Evolutionary conservation across 306 rosid species (phyloP), one percentile per base, ranked within the genome.

Genomic region (Inga laurina): DNA sequence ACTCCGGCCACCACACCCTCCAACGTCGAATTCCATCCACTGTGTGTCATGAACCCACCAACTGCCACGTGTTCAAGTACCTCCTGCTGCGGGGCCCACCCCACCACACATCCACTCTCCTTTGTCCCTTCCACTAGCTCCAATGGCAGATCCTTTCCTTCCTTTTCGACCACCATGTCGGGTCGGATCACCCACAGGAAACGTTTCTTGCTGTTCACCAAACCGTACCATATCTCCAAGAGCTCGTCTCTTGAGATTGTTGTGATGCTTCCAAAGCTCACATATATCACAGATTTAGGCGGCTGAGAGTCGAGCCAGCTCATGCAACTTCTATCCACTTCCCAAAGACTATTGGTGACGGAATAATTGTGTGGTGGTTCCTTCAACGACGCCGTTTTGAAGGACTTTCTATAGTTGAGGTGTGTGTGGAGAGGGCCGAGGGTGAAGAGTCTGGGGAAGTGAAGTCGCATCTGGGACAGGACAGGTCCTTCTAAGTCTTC

Each of bases 241-340:
- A 85, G 39, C 21, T 75, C 2, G 0, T 51, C 24, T 4, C 27
- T 62, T 8, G 65, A 48, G n/a, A 79, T 4, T 0, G 11, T 75
- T 0, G 82, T 8, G 19, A 90, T 2, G 82, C 89, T 90, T 1
- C 92, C 92, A 15, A 90, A 90, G 76, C 92, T 85, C 0, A 85
- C 91, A 24, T 87, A 84, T 15, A 90, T 7, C 3, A 87, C 91
- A 0, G 89, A 93, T 15, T 73, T 85, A 0, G 35, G 6, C 0
- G 88, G 85, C 65, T 92, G 90, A 48, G 88, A n/a, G 4, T 91
- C 90, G 0, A 93, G 92, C 97, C 97, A 93, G 1, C 32, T 2
- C 74, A 91, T 52, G 82, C 93, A 91, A 22, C 69, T 76, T 15
- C 68, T 79, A 10, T 92, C 91, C 0, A 18, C 89, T 52, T 86